Evolutionary conservation across 1,284 basidiomycete genomes (phyloP).

Genomic region (Pseudozyma tsukubaensis): DNA sequence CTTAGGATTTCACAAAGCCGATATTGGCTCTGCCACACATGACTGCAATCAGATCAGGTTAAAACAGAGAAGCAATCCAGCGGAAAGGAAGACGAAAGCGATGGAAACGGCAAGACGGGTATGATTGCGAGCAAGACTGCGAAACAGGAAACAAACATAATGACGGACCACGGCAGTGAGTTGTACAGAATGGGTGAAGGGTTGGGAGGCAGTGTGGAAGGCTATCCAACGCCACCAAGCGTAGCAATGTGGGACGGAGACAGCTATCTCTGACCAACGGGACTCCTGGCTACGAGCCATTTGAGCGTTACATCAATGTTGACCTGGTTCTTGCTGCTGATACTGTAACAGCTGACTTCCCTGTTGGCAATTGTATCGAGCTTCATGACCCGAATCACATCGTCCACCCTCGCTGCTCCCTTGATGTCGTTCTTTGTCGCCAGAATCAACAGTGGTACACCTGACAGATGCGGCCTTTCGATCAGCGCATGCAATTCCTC

Average conservation of each 20-base stretch:
- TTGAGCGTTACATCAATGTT: slow-evolving; percentile 77
- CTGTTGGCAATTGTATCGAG: slow-evolving; percentile 75
- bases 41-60: no score
- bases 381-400: slow-evolving; percentile 84
- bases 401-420: slow-evolving; percentile 82
- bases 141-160: neutral
- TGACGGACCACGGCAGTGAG: neutral
- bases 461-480: slow-evolving; percentile 77
- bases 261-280: slow-evolving; percentile 41
- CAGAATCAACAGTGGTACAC: slow-evolving; percentile 90
- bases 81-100: no score
- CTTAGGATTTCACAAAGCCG: no score
- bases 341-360: slow-evolving; percentile 71
- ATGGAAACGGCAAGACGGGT: no score
- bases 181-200: no score
- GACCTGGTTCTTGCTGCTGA: slow-evolving; percentile 85
- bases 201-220: no score
- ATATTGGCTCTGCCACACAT: no score
- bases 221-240: no score
- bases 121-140: neutral
- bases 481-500: slow-evolving; percentile 91
- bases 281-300: slow-evolving; percentile 70
- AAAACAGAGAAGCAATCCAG: no score
- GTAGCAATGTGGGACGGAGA: neutral
- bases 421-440: slow-evolving; percentile 96